phyloP scores from a whole-genome alignment of 768 basidiomycete genomes.

The Suillus discolor region DNA sequence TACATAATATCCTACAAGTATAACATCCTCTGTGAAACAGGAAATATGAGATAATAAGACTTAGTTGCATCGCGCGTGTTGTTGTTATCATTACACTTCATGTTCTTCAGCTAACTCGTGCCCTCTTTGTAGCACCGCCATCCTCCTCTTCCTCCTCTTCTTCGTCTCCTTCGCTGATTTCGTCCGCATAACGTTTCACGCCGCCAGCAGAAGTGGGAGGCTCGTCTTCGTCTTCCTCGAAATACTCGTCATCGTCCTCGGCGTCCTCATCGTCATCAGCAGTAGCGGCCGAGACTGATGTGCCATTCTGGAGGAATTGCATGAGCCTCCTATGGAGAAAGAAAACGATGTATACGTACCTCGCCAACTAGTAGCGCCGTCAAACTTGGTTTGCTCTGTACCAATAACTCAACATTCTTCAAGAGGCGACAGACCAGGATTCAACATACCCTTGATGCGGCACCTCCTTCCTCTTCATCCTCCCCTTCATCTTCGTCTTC shows the following conservation, averaged over 20 bases:
- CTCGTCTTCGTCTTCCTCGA: slow-evolving; percentile 20
- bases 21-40: neutral
- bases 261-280: slow-evolving; percentile 16
- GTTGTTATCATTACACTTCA: neutral
- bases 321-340: neutral
- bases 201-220: slow-evolving; percentile 13
- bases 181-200: slow-evolving; percentile 29
- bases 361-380: slow-evolving; percentile 26
- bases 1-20: neutral
- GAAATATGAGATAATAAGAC: slow-evolving; percentile 3
- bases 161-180: slow-evolving; percentile 17
- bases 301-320: slow-evolving; percentile 17
- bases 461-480: slow-evolving; percentile 10
- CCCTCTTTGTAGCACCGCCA: slow-evolving; percentile 23
- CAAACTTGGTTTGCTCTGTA: slow-evolving; percentile 18
- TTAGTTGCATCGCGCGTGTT: neutral
- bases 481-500: slow-evolving; percentile 24
- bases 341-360: slow-evolving; percentile 13
- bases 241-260: slow-evolving; percentile 23
- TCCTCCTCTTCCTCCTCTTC: slow-evolving; percentile 19
- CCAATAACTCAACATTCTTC: slow-evolving; percentile 2
- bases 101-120: slow-evolving; percentile 20
- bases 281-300: neutral
- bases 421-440: neutral
- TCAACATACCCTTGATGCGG: slow-evolving; percentile 15